Evolutionary conservation across 371 early-diverging fungal species (phyloP), one percentile per base, ranked within the genome.

Genomic region (Mortierella sp.): DNA sequence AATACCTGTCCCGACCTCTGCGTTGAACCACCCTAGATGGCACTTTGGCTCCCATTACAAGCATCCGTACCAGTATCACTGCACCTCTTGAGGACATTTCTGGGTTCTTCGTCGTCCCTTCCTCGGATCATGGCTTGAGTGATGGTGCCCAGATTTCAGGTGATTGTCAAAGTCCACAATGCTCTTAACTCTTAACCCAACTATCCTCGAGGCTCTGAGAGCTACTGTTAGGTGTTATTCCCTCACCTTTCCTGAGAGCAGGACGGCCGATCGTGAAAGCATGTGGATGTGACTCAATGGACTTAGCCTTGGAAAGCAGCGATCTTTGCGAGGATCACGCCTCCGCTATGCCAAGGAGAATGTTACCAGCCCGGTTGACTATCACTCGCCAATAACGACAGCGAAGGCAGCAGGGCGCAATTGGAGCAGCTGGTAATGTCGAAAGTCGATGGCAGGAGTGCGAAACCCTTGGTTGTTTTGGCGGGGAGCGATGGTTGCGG

Each of bases 341-440:
- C 56, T 85, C 96, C 92, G 98, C 74, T 90, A 94, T 74, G 98
- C 99, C 81, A 98, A 97, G 99, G 99, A 98, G 90, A 98, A 98
- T 85, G 98, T 98, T 54, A 98, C 98, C 83, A 96, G 69, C 58
- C 59, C 69, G 71, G 21, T 63, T 71, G 62, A 70, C 72, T 66
- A 72, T 72, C 58, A 74, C 68, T 72, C 58, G 68, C 68, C 34
- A 7, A 34, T 34, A 34, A 34, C 34, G n/a, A n/a, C n/a, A n/a
- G n/a, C n/a, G n/a, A n/a, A n/a, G n/a, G n/a, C n/a, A n/a, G n/a
- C n/a, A n/a, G n/a, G n/a, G n/a, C n/a, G n/a, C n/a, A n/a, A n/a
- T n/a, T n/a, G n/a, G n/a, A n/a, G n/a, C n/a, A n/a, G n/a, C n/a
- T n/a, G n/a, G n/a, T n/a, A n/a, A n/a, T n/a, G n/a, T n/a, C n/a